These are phyloP conservation scores for Claviceps purpurea DNA, from an alignment of 2,329 filamentous ascomycete species.

Conservation along the genomic window DNA sequence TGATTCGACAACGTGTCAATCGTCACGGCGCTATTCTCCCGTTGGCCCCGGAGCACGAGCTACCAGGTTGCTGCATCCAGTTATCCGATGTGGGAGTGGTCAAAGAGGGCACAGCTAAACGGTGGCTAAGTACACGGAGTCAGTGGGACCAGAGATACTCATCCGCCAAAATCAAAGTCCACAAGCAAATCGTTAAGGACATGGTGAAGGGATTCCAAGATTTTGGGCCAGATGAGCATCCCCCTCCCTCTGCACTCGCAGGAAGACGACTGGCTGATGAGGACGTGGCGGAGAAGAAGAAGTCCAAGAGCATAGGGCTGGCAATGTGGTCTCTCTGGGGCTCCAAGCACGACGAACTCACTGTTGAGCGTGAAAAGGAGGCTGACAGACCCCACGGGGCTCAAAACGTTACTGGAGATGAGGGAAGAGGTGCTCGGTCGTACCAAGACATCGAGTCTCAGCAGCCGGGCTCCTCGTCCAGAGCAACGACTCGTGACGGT, in stretches of 20 bases:
- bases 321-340: constrained; percentile 80
- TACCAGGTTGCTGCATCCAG: constrained; percentile 51
- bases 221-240: constrained; percentile 58
- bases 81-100: constrained; percentile 59
- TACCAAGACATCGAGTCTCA: constrained; percentile 28
- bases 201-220: constrained; percentile 57
- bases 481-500: constrained; percentile 10
- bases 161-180: constrained; percentile 54
- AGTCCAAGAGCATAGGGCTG: constrained; percentile 59
- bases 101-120: constrained; percentile 64
- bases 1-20: constrained; percentile 84
- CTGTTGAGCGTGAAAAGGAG: constrained; percentile 46
- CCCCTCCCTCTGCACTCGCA: constrained; percentile 73
- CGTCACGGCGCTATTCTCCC: constrained; percentile 61
- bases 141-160: constrained; percentile 64
- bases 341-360: constrained; percentile 73
- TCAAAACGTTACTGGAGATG: constrained; percentile 21
- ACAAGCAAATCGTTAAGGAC: constrained; percentile 61
- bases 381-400: constrained; percentile 25
- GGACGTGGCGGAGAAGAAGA: constrained; percentile 34
- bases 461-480: constrained; percentile 13
- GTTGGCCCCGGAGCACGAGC: constrained; percentile 48
- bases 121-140: constrained; percentile 66
- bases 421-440: constrained; percentile 30
- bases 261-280: constrained; percentile 43